Evolutionary conservation across 768 basidiomycete genomes (phyloP), one percentile per base, ranked within the genome.

Genomic region (Agrocybe chaxingu): DNA sequence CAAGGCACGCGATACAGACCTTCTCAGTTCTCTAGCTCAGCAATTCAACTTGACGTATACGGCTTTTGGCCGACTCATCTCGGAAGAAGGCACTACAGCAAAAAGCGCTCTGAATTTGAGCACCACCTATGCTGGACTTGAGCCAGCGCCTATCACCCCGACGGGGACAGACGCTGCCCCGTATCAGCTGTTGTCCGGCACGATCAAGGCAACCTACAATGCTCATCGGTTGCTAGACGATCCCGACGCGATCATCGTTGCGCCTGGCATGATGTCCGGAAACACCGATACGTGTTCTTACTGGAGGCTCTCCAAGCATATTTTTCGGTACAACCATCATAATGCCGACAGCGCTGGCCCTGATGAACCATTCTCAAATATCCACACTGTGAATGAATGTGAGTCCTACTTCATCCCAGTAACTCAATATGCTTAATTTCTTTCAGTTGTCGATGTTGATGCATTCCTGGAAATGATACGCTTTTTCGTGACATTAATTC

Each of bases 351-450:
- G 67, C 35, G 58, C 58, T 29, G 60, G 62, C 29, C 30, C 71
- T 19, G 66, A 65, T 44, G 75, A 76, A 1, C 24, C 5, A 5
- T 3, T 24, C 0, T 24, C 24, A 5, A 24, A 24, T 24, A 66
- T 84, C n/a, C 89, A 89, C 63, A 87, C 87, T 2, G 79, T 89
- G 19, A 79, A 89, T 50, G 89, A 89, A 74, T 74, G 85, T 84
- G 58, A 60, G 79, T 9, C 8, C n/a, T 8, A 24, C 46, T 45
- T 39, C 33, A 4, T 10, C 32, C n/a, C 12, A 49, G 10, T 33
- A 40, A 46, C 8, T 3, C 24, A 24, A n/a, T 24, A 29, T 46
- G 13, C 30, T 46, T 52, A n/a, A 54, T 33, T 19, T 32, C 47
- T 32, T 19, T 5, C 40, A 87, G 86, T 70, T 18, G 66, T 83